Conservation (phyloP, 2,329 filamentous ascomycete species). For the Alternaria arbusti region DNA sequence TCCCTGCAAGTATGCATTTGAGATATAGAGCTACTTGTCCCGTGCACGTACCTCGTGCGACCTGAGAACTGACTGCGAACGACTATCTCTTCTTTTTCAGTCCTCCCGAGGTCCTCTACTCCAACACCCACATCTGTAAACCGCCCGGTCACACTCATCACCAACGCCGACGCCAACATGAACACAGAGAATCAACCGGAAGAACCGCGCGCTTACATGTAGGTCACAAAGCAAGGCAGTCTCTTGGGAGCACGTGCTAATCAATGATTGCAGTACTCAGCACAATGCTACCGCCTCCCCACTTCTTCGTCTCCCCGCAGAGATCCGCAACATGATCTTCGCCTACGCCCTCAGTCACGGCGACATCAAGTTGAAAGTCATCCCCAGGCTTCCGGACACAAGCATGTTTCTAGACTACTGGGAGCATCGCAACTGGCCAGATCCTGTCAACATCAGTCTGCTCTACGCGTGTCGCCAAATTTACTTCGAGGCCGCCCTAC, state of each 20-base stretch:
- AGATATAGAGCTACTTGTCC: too few species aligned
- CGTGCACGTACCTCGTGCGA: neutral
- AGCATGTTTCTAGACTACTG: too few species aligned
- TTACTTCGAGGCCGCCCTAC: neutral
- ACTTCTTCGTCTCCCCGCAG: neutral
- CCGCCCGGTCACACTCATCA: too few species aligned
- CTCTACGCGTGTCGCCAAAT: neutral
- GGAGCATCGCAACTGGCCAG: neutral
- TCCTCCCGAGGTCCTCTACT: too few species aligned
- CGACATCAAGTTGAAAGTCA: neutral
- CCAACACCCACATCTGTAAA: too few species aligned
- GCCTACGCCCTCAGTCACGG: neutral
- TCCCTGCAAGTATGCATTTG: too few species aligned
- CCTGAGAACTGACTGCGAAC: neutral
- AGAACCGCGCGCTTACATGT: neutral
- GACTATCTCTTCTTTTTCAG: too few species aligned
- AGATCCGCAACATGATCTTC: neutral
- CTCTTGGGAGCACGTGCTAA: neutral
- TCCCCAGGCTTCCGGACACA: too few species aligned
- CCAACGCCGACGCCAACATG: neutral
- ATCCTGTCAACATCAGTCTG: neutral
- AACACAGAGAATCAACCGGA: neutral
- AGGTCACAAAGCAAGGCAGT: fast-evolving
- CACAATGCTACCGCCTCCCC: neutral
- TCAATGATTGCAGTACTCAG: neutral